Base-by-base conservation (phyloP, 2,329 filamentous ascomycete species). In the Trichoderma breve region DNA sequence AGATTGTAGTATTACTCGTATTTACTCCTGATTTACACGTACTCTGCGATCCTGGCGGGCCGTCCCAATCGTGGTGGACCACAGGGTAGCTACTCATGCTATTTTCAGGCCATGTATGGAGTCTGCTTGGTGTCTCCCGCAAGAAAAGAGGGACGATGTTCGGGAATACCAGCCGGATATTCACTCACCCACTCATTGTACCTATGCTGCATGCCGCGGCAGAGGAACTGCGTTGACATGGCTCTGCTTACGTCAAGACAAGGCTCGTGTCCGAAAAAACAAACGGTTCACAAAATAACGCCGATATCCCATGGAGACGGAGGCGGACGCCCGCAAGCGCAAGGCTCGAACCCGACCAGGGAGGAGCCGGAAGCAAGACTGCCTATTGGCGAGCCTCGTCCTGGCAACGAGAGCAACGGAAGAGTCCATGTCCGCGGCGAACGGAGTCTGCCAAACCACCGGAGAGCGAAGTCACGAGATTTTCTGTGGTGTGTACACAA, bases 381-480 rank as follows among this genome's bases (percentile, higher is more conserved):
- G n/a, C 51, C 51, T 32, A 58, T 67, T 57, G 64, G 64, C 14
- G 51, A 67, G 64, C 64, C 64, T 68, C 32, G 55, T 5, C 53
- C 6, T 8, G 15, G 15, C 18, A 43, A 4, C 39, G 15, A 15
- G 21, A 58, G 24, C 34, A 39, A 18, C 51, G 51, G 15, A 43
- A 26, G 18, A 21, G 26, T 28, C 14, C 36, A 60, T 24, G 66
- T 69, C 55, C 55, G 55, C 66, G 66, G 55, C 36, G 8, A 69
- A 69, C 66, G 66, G 66, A 57, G 55, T 21, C 28, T 61, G 28
- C 14, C 36, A 26, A 61, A 51, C 24, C 55, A n/a, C 66, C 66
- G 55, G 55, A 69, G 21, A 39, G 64, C 64, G 51, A 51, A 69
- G 66, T 69, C 66, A 68, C 65, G 32, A 32, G 65, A n/a, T 47